A percentile compares a stretch with the other conserved stretches of the same genome.
phyloP scores from a whole-genome alignment of 2,329 filamentous ascomycete genomes.

The Davidsoniella neocaledoniae region DNA sequence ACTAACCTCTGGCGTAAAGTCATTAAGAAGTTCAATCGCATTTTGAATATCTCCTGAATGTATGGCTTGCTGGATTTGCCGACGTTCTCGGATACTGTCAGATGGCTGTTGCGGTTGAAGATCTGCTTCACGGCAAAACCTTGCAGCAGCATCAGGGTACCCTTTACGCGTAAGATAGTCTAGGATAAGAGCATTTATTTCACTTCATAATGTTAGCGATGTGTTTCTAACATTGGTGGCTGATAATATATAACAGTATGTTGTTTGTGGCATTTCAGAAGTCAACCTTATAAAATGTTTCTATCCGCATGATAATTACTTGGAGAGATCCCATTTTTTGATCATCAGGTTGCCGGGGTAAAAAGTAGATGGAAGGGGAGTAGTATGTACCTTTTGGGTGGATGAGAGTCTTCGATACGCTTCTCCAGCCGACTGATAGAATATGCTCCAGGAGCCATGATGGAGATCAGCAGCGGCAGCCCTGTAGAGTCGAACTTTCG shows the following conservation, averaged over 20 bases:
- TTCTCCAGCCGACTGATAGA: constrained; percentile 41
- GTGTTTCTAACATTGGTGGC: neutral
- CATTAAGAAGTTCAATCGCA: constrained; percentile 77
- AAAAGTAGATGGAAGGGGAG: constrained; percentile 15
- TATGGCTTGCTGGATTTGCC: constrained; percentile 71
- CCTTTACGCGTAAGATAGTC: constrained; percentile 95
- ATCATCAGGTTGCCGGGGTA: constrained; percentile 42
- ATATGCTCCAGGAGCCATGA: constrained; percentile 23
- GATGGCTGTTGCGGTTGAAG: constrained; percentile 57
- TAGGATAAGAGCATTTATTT: constrained; percentile 89
- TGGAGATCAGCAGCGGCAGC: neutral
- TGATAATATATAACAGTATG: neutral
- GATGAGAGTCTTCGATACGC: constrained; percentile 68
- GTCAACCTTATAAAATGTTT: constrained; percentile 53
- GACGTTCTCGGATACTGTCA: constrained; percentile 57
- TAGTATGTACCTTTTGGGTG: constrained; percentile 68
- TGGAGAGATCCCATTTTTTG: constrained; percentile 99
- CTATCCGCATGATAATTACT: constrained; percentile 72
- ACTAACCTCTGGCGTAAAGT: constrained; percentile 78
- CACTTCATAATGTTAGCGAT: constrained; percentile 34
- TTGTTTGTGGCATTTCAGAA: constrained; percentile 27
- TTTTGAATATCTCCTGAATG: constrained; percentile 70
- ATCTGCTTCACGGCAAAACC: constrained; percentile 88
- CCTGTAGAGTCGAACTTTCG: constrained; percentile 4
- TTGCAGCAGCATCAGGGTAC: constrained; percentile 80